Percentiles rank a stretch among this genome's conserved stretches.
Conservation (phyloP, 164 flowering plant genomes). For the Berberis vulgaris region DNA sequence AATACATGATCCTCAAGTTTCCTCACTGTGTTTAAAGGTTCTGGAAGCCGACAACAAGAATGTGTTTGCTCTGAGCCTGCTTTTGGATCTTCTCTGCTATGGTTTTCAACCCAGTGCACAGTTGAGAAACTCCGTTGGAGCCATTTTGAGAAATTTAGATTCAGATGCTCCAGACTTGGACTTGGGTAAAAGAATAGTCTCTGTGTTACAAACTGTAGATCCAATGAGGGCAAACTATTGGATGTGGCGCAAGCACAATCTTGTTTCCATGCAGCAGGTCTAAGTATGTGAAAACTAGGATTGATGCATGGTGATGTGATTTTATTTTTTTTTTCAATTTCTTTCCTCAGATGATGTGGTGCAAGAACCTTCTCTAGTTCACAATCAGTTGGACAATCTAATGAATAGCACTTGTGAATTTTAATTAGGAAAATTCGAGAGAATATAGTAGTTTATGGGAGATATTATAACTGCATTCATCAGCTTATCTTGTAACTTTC, state of each 20-base stretch:
- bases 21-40: slow-evolving; percentile 55
- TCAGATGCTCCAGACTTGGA: slow-evolving; percentile 19
- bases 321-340: too few relatives aligned
- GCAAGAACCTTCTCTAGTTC: too few relatives aligned
- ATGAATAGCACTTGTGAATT: too few relatives aligned
- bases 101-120: slow-evolving; percentile 55
- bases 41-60: slow-evolving; percentile 26
- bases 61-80: slow-evolving; percentile 63
- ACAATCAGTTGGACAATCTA: too few relatives aligned
- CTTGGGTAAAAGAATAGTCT: slow-evolving; percentile 48
- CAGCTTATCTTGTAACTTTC: too few relatives aligned
- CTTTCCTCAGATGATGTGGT: too few relatives aligned
- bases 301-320: too few relatives aligned
- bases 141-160: slow-evolving; percentile 20
- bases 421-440: too few relatives aligned
- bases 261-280: slow-evolving; percentile 14
- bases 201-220: slow-evolving; percentile 55
- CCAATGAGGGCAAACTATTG: slow-evolving; percentile 69
- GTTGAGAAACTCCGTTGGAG: slow-evolving; percentile 39
- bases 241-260: slow-evolving; percentile 74
- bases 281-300: too few relatives aligned
- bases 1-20: slow-evolving; percentile 38
- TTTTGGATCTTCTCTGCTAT: slow-evolving; percentile 69
- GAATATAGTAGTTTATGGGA: too few relatives aligned
- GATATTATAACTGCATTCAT: too few relatives aligned